Evolutionary conservation across 2,329 filamentous ascomycete genomes (phyloP).

Genomic region (Botrytis cinerea): DNA sequence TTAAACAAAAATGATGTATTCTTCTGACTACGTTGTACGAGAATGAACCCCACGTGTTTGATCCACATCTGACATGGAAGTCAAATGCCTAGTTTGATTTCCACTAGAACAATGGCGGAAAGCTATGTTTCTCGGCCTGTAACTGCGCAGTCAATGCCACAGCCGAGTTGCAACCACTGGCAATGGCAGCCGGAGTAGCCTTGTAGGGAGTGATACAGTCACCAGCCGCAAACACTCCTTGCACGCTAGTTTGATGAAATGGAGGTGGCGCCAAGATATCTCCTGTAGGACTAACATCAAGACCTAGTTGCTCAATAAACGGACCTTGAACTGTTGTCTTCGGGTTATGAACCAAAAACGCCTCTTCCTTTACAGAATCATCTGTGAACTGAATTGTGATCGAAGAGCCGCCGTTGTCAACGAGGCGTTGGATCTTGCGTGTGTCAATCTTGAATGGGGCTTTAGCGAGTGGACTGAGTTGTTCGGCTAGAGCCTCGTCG

Average conservation of each 20-base stretch:
- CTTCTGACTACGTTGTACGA: no score
- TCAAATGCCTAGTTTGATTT: no score
- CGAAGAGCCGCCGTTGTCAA: conserved; percentile 43
- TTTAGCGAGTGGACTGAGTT: background rate
- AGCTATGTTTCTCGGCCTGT: background rate
- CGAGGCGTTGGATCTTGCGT: background rate
- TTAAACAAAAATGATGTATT: no score
- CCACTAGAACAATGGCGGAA: background rate
- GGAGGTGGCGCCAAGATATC: conserved; percentile 49
- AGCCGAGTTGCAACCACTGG: background rate
- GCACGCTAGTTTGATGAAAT: conserved; percentile 52
- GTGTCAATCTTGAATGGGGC: conserved; percentile 7
- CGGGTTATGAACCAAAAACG: conserved; percentile 47
- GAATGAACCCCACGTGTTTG: no score
- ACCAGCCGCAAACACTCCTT: conserved; percentile 56
- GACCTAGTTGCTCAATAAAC: conserved; percentile 48
- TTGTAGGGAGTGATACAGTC: conserved; percentile 43
- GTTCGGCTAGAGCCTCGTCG: conserved; percentile 28
- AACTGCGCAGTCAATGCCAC: background rate
- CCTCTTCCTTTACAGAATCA: conserved; percentile 40
- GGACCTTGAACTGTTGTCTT: conserved; percentile 43
- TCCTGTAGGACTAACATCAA: conserved; percentile 47
- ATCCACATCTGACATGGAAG: no score
- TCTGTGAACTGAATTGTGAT: conserved; percentile 37
- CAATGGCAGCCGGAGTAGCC: background rate